phyloP scores from a whole-genome alignment of 495 filamentous ascomycete genomes.

The Neurospora pannonica region DNA sequence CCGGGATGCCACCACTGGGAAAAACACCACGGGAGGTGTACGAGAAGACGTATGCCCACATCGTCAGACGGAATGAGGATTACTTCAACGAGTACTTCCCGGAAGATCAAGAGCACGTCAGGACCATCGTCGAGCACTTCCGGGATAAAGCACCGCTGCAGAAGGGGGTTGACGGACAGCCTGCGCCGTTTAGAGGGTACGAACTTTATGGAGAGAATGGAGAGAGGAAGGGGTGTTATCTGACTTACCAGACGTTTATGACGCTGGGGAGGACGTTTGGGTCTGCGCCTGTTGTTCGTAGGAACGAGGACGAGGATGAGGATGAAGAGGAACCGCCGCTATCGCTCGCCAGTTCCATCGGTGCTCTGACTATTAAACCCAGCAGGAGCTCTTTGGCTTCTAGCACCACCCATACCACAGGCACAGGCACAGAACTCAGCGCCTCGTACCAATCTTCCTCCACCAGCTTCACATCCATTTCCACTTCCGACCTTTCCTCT shows the following conservation, averaged over 20 bases:
- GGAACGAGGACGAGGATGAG: constrained; percentile 54
- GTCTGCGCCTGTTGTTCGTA: constrained; percentile 15
- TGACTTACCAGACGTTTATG: constrained; percentile 63
- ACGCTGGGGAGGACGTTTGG: constrained; percentile 72
- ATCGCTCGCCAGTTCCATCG: constrained; percentile 44
- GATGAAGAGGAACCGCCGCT: constrained; percentile 52
- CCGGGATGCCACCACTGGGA: constrained; percentile 67
- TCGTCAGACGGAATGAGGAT: constrained; percentile 45
- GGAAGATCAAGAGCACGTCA: constrained; percentile 58
- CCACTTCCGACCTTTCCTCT: neutral
- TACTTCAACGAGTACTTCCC: constrained; percentile 69
- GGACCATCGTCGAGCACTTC: constrained; percentile 52
- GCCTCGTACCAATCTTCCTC: neutral
- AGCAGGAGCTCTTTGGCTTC: neutral
- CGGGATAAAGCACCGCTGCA: constrained; percentile 37
- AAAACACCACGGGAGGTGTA: constrained; percentile 65
- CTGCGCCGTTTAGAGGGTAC: neutral
- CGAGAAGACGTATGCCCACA: constrained; percentile 50
- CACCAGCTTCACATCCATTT: neutral
- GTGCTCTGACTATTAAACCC: neutral
- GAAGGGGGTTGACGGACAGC: constrained; percentile 47
- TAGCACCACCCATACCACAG: neutral
- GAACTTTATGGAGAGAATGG: neutral
- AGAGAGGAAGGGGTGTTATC: neutral
- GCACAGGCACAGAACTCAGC: neutral